Percentiles rank a stretch among this genome's conserved stretches.
Conservation (phyloP, 805 yeast species). For the Candida piceae region DNA sequence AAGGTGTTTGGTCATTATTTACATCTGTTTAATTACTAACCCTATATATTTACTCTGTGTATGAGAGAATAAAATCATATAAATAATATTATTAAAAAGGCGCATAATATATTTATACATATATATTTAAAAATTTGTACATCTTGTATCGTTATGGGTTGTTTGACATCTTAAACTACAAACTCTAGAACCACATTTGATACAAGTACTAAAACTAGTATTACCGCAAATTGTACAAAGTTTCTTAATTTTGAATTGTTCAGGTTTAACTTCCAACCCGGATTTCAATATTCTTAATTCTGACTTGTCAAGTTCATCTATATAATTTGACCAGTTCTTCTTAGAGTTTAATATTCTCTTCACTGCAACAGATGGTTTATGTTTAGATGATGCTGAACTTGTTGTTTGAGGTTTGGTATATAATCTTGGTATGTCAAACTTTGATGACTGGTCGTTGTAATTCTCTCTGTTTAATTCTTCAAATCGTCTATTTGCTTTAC, state of each 20-base stretch:
- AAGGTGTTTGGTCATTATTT: conserved; percentile 71
- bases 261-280: conserved; percentile 28
- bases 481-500: conserved; percentile 34
- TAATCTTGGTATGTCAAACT: conserved; percentile 35
- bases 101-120: too few species aligned
- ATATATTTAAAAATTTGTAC: conserved; percentile 27
- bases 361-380: conserved; percentile 29
- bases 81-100: too few species aligned
- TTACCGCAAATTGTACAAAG: conserved; percentile 44
- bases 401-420: background rate
- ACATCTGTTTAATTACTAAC: conserved; percentile 46
- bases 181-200: conserved; percentile 36
- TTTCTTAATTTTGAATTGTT: conserved; percentile 33
- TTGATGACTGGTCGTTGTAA: conserved; percentile 33
- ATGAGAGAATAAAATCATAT: too few species aligned
- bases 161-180: conserved; percentile 37
- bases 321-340: conserved; percentile 35
- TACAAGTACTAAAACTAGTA: conserved; percentile 36
- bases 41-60: too few species aligned
- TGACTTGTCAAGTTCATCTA: conserved; percentile 38
- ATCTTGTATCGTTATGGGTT: conserved; percentile 41
- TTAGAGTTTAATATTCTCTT: conserved; percentile 36
- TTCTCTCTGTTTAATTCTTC: conserved; percentile 40
- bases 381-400: conserved; percentile 9
- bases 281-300: conserved; percentile 26